Percentiles rank a stretch among this genome's conserved stretches.
Conservation (phyloP, 768 basidiomycete species). For the Mycena amicta region DNA sequence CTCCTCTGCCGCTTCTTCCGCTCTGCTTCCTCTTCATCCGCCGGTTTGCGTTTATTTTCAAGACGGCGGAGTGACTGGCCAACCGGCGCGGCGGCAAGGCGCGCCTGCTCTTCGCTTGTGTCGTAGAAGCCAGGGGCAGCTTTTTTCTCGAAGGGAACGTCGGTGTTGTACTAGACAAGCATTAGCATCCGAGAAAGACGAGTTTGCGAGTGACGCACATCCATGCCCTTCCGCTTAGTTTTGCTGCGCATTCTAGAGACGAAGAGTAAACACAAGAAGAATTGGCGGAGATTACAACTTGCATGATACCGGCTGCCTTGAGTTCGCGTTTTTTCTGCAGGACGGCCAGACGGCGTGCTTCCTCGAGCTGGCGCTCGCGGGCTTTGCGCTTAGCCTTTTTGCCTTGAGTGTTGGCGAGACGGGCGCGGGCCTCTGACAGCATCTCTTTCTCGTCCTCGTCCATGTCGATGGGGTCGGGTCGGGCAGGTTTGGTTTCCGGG, state of each 20-base stretch:
- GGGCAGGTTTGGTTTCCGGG: slow-evolving; percentile 96
- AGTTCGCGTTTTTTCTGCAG: slow-evolving; percentile 97
- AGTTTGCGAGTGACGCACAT: slow-evolving; percentile 53
- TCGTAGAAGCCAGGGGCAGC: slow-evolving; percentile 97
- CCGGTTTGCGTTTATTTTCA: slow-evolving; percentile 91
- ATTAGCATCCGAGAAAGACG: slow-evolving; percentile 1
- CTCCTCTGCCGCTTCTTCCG: slow-evolving; percentile 84
- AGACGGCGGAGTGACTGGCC: slow-evolving; percentile 89
- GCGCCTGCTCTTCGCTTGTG: slow-evolving; percentile 90
- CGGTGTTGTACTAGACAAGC: slow-evolving; percentile 82
- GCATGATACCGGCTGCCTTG: slow-evolving; percentile 98
- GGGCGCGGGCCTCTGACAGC: slow-evolving; percentile 97
- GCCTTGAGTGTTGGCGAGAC: slow-evolving; percentile 97
- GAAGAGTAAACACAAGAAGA: neutral
- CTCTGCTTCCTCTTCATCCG: slow-evolving; percentile 90
- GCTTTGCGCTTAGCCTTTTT: slow-evolving; percentile 99
- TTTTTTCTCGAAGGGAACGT: slow-evolving; percentile 98
- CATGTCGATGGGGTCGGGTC: slow-evolving; percentile 99
- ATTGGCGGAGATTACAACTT: slow-evolving; percentile 35
- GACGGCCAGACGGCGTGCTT: slow-evolving; percentile 90
- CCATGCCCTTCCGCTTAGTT: slow-evolving; percentile 97
- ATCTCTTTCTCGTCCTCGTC: slow-evolving; percentile 99
- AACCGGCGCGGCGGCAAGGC: slow-evolving; percentile 83
- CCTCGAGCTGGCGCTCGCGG: slow-evolving; percentile 94
- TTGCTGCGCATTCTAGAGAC: slow-evolving; percentile 81